phyloP scores from a whole-genome alignment of 2,329 filamentous ascomycete genomes.

The Aspergillus pseudoterreus region DNA sequence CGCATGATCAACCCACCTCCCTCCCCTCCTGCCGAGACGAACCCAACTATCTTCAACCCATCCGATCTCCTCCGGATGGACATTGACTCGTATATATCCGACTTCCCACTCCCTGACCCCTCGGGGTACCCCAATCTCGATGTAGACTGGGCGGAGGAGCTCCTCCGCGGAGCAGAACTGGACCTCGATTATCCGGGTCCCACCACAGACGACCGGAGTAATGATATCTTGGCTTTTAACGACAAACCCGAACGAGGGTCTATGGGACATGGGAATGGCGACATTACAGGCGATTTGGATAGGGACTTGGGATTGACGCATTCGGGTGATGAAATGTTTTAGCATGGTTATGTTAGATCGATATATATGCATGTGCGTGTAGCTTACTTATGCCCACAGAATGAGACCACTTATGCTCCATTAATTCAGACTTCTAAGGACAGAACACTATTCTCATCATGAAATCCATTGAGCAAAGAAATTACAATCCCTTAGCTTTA shows the following conservation, averaged over 20 bases:
- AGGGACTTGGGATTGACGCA: constrained; percentile 31
- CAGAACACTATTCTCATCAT: too few species aligned
- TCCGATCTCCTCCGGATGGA: constrained; percentile 22
- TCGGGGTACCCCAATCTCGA: constrained; percentile 18
- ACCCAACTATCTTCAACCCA: constrained; percentile 11
- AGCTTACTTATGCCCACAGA: not conserved
- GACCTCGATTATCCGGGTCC: constrained; percentile 11
- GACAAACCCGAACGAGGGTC: constrained; percentile 14
- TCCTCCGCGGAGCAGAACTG: constrained; percentile 21
- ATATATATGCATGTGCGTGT: not conserved
- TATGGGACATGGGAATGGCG: constrained; percentile 9
- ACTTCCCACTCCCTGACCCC: constrained; percentile 9
- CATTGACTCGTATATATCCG: constrained; percentile 20
- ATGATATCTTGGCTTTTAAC: constrained; percentile 20
- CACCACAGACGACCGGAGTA: constrained; percentile 2
- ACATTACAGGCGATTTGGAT: constrained; percentile 37
- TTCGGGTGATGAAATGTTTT: constrained; percentile 29
- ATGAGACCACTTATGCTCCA: not conserved
- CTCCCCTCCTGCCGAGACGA: constrained; percentile 6
- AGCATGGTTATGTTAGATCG: not conserved
- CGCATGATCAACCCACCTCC: constrained; percentile 5
- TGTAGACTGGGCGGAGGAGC: constrained; percentile 29
- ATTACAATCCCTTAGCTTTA: not conserved
- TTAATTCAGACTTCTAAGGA: too few species aligned
- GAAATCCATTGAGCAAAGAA: not conserved